Percentiles rank a stretch among this genome's conserved stretches.
Evolutionary conservation across 2,329 filamentous ascomycete genomes (phyloP).

Genomic region (Penicillium sp.): DNA sequence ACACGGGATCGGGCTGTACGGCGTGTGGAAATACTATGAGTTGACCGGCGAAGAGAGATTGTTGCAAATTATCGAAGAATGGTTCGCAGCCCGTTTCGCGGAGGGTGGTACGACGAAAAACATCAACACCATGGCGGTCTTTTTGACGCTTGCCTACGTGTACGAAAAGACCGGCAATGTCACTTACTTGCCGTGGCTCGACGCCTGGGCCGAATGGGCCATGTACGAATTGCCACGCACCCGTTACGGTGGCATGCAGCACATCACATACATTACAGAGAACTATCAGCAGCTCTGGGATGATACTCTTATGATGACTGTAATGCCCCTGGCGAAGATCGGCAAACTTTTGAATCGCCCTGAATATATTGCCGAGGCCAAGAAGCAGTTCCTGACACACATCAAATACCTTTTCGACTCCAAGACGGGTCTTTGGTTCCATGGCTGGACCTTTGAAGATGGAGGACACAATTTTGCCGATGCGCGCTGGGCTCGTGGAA

Average conservation of each 20-base stretch:
- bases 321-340: conserved; percentile 77
- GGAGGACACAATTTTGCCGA: conserved; percentile 61
- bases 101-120: conserved; percentile 78
- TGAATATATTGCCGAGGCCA: conserved; percentile 75
- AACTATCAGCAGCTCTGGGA: conserved; percentile 81
- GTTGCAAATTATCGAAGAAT: conserved; percentile 68
- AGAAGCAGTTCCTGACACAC: conserved; percentile 74
- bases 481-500: conserved; percentile 59
- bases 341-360: conserved; percentile 69
- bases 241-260: conserved; percentile 71
- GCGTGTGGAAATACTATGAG: conserved; percentile 79
- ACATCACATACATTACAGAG: conserved; percentile 69
- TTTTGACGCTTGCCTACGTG: conserved; percentile 73
- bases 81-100: conserved; percentile 69
- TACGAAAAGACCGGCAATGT: conserved; percentile 72
- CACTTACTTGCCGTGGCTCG: conserved; percentile 74
- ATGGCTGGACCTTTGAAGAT: conserved; percentile 77
- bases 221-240: conserved; percentile 75
- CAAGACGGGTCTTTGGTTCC: conserved; percentile 72
- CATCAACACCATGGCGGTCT: conserved; percentile 81
- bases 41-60: conserved; percentile 64
- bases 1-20: conserved; percentile 77
- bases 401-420: conserved; percentile 77
- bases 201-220: conserved; percentile 80
- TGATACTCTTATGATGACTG: conserved; percentile 87